These are phyloP conservation scores for Puccinellia tenuiflora DNA, from an alignment of 176 grass and related monocot genomes.

Conservation along the genomic window DNA sequence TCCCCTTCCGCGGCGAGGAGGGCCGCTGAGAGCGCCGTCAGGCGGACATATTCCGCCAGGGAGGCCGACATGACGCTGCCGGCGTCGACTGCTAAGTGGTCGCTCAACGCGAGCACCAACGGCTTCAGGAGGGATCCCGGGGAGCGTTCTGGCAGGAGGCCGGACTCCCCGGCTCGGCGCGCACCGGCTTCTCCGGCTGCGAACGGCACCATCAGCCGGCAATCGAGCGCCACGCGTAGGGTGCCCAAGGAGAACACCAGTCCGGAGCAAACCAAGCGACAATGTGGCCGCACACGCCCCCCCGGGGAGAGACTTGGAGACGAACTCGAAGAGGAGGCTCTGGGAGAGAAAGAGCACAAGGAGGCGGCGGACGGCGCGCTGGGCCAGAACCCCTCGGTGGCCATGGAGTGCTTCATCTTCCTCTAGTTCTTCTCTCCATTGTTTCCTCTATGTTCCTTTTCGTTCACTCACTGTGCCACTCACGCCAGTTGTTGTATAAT, in stretches of 20 bases:
- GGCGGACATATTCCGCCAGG: slow-evolving; percentile 33
- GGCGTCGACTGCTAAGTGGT: slow-evolving; percentile 7
- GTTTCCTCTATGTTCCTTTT: not conserved
- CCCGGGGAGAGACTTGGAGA: not conserved
- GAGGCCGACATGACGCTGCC: slow-evolving; percentile 36
- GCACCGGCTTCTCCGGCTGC: not conserved
- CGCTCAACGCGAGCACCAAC: slow-evolving; percentile 6
- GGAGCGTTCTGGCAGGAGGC: slow-evolving; percentile 31
- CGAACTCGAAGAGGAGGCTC: not conserved
- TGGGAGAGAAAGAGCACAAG: not conserved
- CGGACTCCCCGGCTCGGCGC: slow-evolving; percentile 29
- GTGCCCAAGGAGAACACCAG: not conserved
- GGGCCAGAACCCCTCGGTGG: slow-evolving; percentile 40
- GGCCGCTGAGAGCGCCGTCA: slow-evolving; percentile 33
- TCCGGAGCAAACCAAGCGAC: slow-evolving; percentile 14
- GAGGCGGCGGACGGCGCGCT: not conserved
- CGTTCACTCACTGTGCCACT: not conserved
- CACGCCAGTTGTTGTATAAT: not conserved
- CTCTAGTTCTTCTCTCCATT: slow-evolving; percentile 18
- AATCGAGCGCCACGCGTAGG: not conserved
- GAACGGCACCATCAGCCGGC: not conserved
- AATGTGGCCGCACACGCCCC: not conserved
- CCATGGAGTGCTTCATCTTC: slow-evolving; percentile 75
- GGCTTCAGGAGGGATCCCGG: slow-evolving; percentile 21
- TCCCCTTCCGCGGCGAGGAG: slow-evolving; percentile 34